Evolutionary conservation across 768 basidiomycete genomes (phyloP).

Genomic region (Tubosaeta sp.): DNA sequence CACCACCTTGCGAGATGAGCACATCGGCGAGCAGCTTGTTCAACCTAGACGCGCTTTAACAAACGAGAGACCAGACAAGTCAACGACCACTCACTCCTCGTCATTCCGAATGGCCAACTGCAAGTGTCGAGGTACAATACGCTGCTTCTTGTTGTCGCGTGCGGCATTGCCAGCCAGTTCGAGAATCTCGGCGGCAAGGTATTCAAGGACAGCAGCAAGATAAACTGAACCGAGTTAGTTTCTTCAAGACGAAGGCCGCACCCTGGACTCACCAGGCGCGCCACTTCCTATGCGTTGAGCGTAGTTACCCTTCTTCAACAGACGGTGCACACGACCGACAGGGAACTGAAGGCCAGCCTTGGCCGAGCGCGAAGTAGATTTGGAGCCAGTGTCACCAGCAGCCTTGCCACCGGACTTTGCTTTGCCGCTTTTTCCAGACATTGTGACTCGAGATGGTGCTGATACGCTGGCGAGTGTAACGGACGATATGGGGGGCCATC

Average conservation of each 20-base stretch:
- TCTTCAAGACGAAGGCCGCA: no score
- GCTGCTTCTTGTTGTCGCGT: constrained; percentile 54
- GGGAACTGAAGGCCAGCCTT: constrained; percentile 45
- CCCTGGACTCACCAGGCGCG: constrained; percentile 36
- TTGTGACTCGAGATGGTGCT: constrained; percentile 9
- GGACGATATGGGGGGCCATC: constrained; percentile 7
- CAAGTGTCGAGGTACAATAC: constrained; percentile 62
- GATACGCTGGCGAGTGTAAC: not conserved
- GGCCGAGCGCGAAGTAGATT: constrained; percentile 37
- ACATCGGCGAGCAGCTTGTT: constrained; percentile 43
- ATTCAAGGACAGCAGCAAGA: constrained; percentile 58
- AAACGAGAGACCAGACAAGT: not conserved
- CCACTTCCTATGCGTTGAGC: constrained; percentile 54
- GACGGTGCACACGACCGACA: constrained; percentile 60
- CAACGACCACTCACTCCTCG: constrained; percentile 37
- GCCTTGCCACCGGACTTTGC: constrained; percentile 67
- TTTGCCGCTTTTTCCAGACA: constrained; percentile 48
- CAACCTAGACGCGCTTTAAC: constrained; percentile 21
- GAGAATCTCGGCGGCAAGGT: constrained; percentile 60
- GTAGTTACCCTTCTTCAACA: constrained; percentile 57
- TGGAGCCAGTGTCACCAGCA: constrained; percentile 30
- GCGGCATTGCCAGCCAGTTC: constrained; percentile 58
- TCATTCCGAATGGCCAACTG: constrained; percentile 65
- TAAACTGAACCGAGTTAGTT: constrained; percentile 36
- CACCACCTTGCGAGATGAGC: constrained; percentile 63